Base-by-base conservation (phyloP, 306 rosid species). In the Sindora glabra region DNA sequence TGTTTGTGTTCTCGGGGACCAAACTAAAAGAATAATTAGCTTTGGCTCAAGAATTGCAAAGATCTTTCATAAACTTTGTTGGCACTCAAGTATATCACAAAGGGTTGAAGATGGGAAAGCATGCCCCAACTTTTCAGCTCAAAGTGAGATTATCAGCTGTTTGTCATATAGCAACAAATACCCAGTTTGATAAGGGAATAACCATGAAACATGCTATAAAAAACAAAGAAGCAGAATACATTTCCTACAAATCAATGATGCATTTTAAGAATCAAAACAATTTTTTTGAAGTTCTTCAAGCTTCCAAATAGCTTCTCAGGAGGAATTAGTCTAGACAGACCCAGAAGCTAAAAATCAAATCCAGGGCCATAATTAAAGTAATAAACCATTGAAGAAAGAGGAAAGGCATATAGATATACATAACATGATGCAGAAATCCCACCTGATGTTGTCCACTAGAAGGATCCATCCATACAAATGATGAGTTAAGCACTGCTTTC, bases 361-460 rank as follows among this genome's bases (percentile, higher is more conserved):
- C 1, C 2, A 49, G 3, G 6, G 10, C 17, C n/a, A n/a, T n/a
- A n/a, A n/a, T 2, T 61, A 34, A 23, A 5, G 4, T n/a, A 13
- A 21, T 19, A 19, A 58, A 13, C 10, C 21, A 25, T 25, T 1
- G 12, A 29, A 39, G 44, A 38, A 38, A 18, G 10, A 49, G 26
- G 34, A 6, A 22, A 5, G 17, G 24, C 3, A 5, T 39, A 12
- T 3, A 27, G 24, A 59, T n/a, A 7, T 7, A 11, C 18, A 26
- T n/a, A 15, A 33, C 42, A 48, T 16, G 27, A 62, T 27, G 29
- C 25, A 15, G 5, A 22, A 37, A 38, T 38, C 64, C 60, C 70
- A 92, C 98, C 91, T 85, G 95, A 48, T 75, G 81, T 67, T 78
- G 87, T 72, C 63, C 95, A 70, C 59, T 76, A 29, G 92, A 83